Conservation (phyloP, 2,329 filamentous ascomycete genomes). For the Cytospora paraplurivora region DNA sequence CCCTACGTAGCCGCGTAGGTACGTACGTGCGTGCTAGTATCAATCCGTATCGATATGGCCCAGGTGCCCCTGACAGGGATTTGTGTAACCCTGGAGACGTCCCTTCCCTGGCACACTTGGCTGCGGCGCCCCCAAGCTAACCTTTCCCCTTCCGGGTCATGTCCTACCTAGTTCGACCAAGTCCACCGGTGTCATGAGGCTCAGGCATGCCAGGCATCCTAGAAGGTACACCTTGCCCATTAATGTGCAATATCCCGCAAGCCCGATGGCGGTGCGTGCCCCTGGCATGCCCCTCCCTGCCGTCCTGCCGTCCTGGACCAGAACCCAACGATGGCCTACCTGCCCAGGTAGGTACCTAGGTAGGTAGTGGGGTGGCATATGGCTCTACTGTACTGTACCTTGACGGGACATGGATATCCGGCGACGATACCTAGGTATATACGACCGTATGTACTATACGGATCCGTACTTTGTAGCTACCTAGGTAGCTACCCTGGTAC, state of each 20-base stretch:
- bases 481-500: too few species aligned
- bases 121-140: conserved; percentile 14
- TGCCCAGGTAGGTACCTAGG: background rate
- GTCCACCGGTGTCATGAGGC: background rate
- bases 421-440: too few species aligned
- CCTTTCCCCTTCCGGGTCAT: conserved; percentile 18
- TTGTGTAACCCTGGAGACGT: background rate
- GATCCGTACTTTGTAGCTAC: too few species aligned
- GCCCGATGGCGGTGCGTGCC: background rate
- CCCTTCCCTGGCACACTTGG: background rate
- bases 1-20: background rate
- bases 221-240: background rate
- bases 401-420: background rate
- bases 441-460: too few species aligned
- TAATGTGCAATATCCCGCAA: conserved; percentile 3
- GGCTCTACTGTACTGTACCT: background rate
- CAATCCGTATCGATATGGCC: conserved; percentile 26
- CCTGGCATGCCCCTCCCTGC: background rate
- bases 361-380: background rate
- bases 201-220: background rate
- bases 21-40: background rate
- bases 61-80: conserved; percentile 25
- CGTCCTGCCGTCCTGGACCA: background rate
- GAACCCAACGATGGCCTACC: background rate
- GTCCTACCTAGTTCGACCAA: background rate